Percentiles rank a stretch among this genome's conserved stretches.
phyloP scores from a whole-genome alignment of 306 rosid species.

The Betula pendula region DNA sequence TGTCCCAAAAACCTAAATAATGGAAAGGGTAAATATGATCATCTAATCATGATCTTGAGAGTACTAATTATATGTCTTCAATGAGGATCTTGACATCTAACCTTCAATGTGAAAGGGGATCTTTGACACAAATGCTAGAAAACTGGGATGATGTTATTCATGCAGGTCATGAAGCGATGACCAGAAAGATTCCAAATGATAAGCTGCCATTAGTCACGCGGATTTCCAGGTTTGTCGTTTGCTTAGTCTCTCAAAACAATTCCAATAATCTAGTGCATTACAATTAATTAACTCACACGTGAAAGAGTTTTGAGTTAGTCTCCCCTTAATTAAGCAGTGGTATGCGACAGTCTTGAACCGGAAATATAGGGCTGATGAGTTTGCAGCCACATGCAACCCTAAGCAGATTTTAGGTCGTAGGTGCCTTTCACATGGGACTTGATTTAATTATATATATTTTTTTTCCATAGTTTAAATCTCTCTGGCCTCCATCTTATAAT shows the following conservation, averaged over 20 bases:
- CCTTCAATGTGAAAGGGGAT: background rate
- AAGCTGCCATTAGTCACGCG: constrained; percentile 34
- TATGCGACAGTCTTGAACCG: constrained; percentile 23
- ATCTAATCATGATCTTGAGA: no score
- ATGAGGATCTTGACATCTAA: background rate
- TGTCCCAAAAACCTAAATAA: no score
- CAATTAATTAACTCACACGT: constrained; percentile 34
- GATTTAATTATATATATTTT: background rate
- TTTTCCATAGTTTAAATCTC: background rate
- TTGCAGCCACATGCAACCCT: background rate
- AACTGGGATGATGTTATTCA: background rate
- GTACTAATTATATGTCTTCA: background rate
- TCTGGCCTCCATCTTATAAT: background rate
- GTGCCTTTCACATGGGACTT: constrained; percentile 46
- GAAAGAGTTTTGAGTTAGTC: background rate
- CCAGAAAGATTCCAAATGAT: constrained; percentile 42
- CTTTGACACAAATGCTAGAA: background rate
- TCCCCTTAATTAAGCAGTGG: background rate
- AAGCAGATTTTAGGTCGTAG: constrained; percentile 36
- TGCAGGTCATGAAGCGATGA: constrained; percentile 16
- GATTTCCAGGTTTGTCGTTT: constrained; percentile 43
- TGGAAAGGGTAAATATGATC: no score
- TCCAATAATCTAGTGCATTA: background rate
- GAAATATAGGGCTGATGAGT: constrained; percentile 31
- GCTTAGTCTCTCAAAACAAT: constrained; percentile 8